Conservation (phyloP, 257 asterid species). For the Solanum bulbocastanum region DNA sequence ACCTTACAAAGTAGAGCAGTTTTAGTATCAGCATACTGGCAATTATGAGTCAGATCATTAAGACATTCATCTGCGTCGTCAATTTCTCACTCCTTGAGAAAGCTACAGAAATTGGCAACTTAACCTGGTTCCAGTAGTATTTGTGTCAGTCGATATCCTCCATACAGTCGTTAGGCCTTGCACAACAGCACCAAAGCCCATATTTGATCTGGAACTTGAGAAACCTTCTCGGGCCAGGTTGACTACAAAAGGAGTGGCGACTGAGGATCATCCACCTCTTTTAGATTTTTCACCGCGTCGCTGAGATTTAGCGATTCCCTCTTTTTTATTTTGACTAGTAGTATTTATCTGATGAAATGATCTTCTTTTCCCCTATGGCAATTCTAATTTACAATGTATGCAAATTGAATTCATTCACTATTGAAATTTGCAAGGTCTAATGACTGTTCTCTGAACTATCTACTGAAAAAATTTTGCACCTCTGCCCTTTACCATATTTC, state of each 20-base stretch:
- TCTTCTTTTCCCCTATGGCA: not conserved
- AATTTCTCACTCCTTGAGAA: not conserved
- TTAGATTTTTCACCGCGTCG: not conserved
- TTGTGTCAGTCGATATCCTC: not conserved
- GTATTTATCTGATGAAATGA: not conserved
- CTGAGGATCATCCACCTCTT: not conserved
- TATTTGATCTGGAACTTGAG: not conserved
- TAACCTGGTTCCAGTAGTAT: not conserved
- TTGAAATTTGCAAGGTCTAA: not conserved
- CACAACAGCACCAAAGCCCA: not conserved
- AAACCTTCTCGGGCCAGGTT: not conserved
- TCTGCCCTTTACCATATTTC: not conserved
- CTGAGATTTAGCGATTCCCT: not conserved
- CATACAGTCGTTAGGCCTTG: not conserved
- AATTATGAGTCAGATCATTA: not conserved
- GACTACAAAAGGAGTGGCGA: not conserved
- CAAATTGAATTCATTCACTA: not conserved
- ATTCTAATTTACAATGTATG: not conserved
- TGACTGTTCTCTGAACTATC: not conserved
- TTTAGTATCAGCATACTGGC: not conserved
- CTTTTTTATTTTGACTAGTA: not conserved
- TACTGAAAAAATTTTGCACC: not conserved
- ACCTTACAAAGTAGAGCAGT: not conserved
- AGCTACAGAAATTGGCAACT: not conserved
- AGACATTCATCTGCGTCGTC: not conserved